Conservation (phyloP, 257 asterid species). For the Solanum ossicruentum region DNA sequence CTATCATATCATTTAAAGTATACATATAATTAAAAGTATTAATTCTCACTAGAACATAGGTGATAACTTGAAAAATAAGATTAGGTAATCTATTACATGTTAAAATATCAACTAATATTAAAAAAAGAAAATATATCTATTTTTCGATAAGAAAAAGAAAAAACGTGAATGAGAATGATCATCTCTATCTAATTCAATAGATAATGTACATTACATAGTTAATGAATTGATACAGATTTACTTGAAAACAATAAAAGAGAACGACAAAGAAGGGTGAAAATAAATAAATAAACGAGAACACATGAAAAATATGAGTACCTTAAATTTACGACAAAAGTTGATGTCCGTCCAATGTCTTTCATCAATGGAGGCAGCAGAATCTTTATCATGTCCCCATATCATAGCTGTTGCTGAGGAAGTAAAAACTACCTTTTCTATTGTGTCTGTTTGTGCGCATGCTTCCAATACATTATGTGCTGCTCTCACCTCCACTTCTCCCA, state of each 20-base stretch:
- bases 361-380: slow-evolving; percentile 11
- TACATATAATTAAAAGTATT: background rate
- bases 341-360: slow-evolving; percentile 83
- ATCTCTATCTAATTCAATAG: too few species aligned
- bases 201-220: too few species aligned
- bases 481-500: slow-evolving; percentile 84
- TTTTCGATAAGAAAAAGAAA: too few species aligned
- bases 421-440: slow-evolving; percentile 68
- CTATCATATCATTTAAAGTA: background rate
- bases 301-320: slow-evolving; percentile 27
- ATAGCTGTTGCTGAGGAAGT: slow-evolving; percentile 81
- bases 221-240: too few species aligned
- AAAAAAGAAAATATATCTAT: too few species aligned
- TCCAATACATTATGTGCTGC: slow-evolving; percentile 95
- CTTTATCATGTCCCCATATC: slow-evolving; percentile 35
- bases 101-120: background rate
- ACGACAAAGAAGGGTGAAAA: too few species aligned
- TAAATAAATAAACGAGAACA: background rate
- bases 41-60: background rate
- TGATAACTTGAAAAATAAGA: background rate
- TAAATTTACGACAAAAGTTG: slow-evolving; percentile 57
- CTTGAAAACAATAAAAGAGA: too few species aligned
- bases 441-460: slow-evolving; percentile 91
- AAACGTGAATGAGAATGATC: too few species aligned
- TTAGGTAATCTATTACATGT: background rate